phyloP scores from a whole-genome alignment of 2,329 filamentous ascomycete species.

The Cercospora janseana region DNA sequence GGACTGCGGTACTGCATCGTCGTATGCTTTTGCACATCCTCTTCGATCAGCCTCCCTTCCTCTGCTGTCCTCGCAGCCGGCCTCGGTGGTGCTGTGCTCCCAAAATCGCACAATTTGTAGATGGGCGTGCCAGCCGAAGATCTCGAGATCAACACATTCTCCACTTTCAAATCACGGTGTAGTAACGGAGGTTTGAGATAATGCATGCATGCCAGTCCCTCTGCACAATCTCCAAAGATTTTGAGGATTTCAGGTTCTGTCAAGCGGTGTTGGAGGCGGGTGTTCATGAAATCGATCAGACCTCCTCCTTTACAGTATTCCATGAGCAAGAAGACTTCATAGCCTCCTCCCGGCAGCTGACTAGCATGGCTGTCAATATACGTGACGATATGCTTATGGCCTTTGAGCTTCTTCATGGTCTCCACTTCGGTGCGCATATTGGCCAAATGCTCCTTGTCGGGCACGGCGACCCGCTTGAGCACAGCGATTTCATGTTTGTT shows the following conservation, averaged over 20 bases:
- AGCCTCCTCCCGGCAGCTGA: conserved; percentile 86
- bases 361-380: conserved; percentile 99
- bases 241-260: conserved; percentile 96
- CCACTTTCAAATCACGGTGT: conserved; percentile 94
- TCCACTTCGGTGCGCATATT: conserved; percentile 98
- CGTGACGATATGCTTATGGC: conserved; percentile 91
- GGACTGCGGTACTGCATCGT: conserved; percentile 96
- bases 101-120: conserved; percentile 99
- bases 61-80: conserved; percentile 81
- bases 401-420: conserved; percentile 99
- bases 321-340: conserved; percentile 98
- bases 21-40: conserved; percentile 95
- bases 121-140: conserved; percentile 59
- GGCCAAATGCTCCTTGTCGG: conserved; percentile 89
- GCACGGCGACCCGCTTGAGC: conserved; percentile 91
- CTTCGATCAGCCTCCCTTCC: conserved; percentile 89
- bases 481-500: conserved; percentile 79
- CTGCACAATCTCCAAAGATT: conserved; percentile 93
- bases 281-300: conserved; percentile 99
- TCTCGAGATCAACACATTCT: conserved; percentile 86
- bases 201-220: conserved; percentile 98
- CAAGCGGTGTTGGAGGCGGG: conserved; percentile 87
- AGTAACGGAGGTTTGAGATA: conserved; percentile 91
- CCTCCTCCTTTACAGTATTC: conserved; percentile 94
- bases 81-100: conserved; percentile 79